Evolutionary conservation across 805 yeast species (phyloP).

Genomic region (Novakomyces olei): DNA sequence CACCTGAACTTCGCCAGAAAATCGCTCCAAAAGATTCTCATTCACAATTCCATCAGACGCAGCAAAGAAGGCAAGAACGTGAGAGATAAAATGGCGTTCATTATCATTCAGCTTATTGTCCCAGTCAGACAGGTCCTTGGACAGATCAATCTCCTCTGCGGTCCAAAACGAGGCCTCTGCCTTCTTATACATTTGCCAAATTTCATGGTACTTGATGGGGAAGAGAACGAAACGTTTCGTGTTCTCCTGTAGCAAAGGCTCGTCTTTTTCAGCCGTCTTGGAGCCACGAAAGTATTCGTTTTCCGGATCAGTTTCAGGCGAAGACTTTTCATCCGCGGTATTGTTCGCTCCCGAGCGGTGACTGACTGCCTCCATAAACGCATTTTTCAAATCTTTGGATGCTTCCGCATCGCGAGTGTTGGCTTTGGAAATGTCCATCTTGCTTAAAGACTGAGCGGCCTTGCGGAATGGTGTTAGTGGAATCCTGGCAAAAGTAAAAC

Average conservation of each 20-base stretch:
- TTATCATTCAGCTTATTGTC: conserved; percentile 68
- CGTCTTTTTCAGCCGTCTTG: conserved; percentile 16
- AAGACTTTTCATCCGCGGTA: too few relatives aligned
- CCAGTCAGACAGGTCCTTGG: conserved; percentile 87
- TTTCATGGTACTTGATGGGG: conserved; percentile 91
- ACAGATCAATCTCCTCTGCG: conserved; percentile 91
- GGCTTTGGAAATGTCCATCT: too few relatives aligned
- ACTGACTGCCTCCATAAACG: too few relatives aligned
- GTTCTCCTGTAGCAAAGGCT: conserved; percentile 74
- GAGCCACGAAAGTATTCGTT: conserved; percentile 1
- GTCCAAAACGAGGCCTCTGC: conserved; percentile 99
- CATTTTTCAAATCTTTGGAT: too few relatives aligned
- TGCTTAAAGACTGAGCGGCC: too few relatives aligned
- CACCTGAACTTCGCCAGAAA: conserved; percentile 87
- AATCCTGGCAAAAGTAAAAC: too few relatives aligned
- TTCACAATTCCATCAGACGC: conserved; percentile 97
- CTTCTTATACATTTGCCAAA: conserved; percentile 96
- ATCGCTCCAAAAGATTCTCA: conserved; percentile 91
- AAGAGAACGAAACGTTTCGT: conserved; percentile 72
- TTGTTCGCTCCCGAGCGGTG: too few relatives aligned
- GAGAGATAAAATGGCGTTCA: conserved; percentile 77
- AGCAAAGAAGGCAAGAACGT: conserved; percentile 92
- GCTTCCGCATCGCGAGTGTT: too few relatives aligned
- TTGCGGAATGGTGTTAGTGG: too few relatives aligned
- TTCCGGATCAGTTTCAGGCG: too few relatives aligned